Conservation (phyloP, 2,329 filamentous ascomycete species). For the Sarocladium strictum region DNA sequence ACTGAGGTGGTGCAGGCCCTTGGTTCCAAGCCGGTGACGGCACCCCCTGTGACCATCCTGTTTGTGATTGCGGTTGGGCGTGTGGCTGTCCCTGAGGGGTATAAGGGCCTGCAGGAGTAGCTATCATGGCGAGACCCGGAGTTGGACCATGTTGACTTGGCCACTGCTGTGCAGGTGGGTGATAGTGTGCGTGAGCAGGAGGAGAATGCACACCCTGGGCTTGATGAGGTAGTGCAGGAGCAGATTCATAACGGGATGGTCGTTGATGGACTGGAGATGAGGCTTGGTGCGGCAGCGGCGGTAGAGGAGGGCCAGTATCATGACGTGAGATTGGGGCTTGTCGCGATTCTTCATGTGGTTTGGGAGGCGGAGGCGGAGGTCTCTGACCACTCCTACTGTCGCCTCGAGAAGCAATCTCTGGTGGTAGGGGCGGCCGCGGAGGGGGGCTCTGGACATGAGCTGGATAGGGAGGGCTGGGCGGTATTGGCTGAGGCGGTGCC, state of each 20-base stretch:
- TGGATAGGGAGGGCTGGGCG: not conserved
- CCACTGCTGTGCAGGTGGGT: not conserved
- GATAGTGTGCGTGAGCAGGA: not conserved
- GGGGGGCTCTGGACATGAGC: conserved; percentile 15
- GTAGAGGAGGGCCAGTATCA: conserved; percentile 20
- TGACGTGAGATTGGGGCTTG: not conserved
- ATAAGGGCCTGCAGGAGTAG: not conserved
- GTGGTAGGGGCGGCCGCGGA: conserved; percentile 62
- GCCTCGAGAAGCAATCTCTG: conserved; percentile 40
- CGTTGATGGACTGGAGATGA: conserved; percentile 14
- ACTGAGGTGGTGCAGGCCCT: conserved; percentile 14
- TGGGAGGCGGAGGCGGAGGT: conserved; percentile 50
- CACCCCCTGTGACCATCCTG: conserved; percentile 8
- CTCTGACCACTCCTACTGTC: conserved; percentile 24
- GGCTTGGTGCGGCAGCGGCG: conserved; percentile 21
- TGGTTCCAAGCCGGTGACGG: conserved; percentile 9
- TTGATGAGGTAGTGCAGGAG: conserved; percentile 38
- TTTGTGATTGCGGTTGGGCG: conserved; percentile 16
- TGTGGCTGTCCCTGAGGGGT: not conserved
- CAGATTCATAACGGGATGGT: conserved; percentile 40
- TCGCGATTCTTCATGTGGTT: conserved; percentile 30
- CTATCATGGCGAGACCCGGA: not conserved
- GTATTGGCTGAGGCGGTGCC: conserved; percentile 24
- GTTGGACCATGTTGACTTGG: not conserved
- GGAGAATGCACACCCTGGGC: conserved; percentile 4